phyloP scores from a whole-genome alignment of 441 rosid genomes.

The Syzygium malaccense region DNA sequence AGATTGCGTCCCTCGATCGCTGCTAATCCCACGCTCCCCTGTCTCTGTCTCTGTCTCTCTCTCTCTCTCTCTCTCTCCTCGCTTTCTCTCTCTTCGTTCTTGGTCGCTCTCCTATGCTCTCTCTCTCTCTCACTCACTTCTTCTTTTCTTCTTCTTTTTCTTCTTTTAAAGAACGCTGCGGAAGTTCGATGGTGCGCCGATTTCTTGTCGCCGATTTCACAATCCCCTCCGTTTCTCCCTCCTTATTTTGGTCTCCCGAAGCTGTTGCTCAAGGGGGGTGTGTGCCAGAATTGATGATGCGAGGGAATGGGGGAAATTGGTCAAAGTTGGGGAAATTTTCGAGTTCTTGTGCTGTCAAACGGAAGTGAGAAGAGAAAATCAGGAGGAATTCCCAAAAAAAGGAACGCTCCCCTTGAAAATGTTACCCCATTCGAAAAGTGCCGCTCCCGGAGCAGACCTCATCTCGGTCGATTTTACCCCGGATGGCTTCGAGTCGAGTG shows the following conservation, averaged over 20 bases:
- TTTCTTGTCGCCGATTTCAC: conserved; percentile 6
- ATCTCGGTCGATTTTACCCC: background rate
- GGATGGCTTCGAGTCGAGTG: rapidly evolving
- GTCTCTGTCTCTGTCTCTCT: background rate
- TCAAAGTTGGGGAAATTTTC: background rate
- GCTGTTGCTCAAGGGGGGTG: background rate
- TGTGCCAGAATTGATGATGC: background rate
- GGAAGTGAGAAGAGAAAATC: background rate
- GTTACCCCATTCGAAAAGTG: background rate
- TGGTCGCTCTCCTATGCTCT: conserved; percentile 11
- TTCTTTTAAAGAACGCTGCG: background rate
- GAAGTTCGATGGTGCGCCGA: background rate
- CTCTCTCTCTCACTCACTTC: background rate
- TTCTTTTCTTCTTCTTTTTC: background rate
- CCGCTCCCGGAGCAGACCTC: rapidly evolving
- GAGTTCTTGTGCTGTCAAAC: background rate
- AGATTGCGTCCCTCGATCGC: conserved; percentile 46
- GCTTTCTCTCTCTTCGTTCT: conserved; percentile 8
- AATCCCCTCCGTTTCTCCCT: background rate
- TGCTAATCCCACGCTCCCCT: conserved; percentile 19
- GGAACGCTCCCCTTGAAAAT: background rate
- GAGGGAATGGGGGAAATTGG: background rate
- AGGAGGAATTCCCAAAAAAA: background rate
- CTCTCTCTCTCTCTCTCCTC: background rate
- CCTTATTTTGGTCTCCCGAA: rapidly evolving